Conservation (phyloP, 805 yeast genomes). For the Wickerhamiella spandovensis region DNA sequence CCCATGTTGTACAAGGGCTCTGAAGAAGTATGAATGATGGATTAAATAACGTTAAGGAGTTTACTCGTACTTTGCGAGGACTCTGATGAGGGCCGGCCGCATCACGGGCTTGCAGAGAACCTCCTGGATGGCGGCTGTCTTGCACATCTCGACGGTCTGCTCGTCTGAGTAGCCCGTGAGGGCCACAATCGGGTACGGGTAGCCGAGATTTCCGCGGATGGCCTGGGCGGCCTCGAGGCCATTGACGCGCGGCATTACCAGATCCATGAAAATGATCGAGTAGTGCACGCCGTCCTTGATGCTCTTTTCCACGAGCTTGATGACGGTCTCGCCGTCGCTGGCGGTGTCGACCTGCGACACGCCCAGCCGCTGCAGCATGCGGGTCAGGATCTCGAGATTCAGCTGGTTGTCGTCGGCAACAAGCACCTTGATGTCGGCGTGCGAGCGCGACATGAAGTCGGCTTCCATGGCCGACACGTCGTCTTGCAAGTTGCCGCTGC, state of each 20-base stretch:
- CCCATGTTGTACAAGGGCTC: too few relatives aligned
- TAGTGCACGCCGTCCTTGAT: constrained; percentile 26
- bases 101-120: constrained; percentile 81
- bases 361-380: constrained; percentile 77
- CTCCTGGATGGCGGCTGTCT: constrained; percentile 75
- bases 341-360: constrained; percentile 58
- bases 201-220: constrained; percentile 51
- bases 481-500: not conserved
- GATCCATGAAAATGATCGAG: constrained; percentile 22
- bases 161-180: constrained; percentile 88
- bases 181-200: constrained; percentile 73
- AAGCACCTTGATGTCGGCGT: constrained; percentile 31
- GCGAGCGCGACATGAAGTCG: not conserved
- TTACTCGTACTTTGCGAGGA: constrained; percentile 32
- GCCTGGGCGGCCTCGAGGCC: constrained; percentile 25
- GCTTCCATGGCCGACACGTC: not conserved
- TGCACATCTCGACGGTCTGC: constrained; percentile 64
- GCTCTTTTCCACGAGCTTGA: constrained; percentile 47
- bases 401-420: constrained; percentile 87
- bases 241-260: constrained; percentile 20
- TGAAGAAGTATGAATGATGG: too few relatives aligned
- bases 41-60: not conserved
- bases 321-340: constrained; percentile 78
- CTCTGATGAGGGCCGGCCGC: constrained; percentile 48
- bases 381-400: constrained; percentile 78